Evolutionary conservation across 371 early-diverging fungal species (phyloP).

Genomic region (Syncephalastrum monosporum): DNA sequence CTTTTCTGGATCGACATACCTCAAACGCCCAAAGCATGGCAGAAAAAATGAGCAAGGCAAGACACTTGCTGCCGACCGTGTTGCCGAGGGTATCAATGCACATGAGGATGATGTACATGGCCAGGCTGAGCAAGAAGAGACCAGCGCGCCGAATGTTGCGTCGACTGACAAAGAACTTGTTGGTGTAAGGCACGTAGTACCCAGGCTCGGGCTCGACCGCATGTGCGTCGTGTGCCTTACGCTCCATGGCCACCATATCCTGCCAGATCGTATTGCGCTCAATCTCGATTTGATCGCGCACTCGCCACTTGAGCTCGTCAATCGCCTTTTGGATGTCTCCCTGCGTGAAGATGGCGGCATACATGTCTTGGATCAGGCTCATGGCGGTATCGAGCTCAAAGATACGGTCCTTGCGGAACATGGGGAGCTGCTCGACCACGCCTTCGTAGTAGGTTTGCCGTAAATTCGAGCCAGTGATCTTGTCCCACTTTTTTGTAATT

Average conservation of each 20-base stretch:
- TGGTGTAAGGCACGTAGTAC: slow-evolving; percentile 30
- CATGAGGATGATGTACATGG: slow-evolving; percentile 55
- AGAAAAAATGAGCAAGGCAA: slow-evolving; percentile 62
- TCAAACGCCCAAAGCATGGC: slow-evolving; percentile 70
- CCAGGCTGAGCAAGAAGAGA: slow-evolving; percentile 37
- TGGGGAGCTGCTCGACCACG: slow-evolving; percentile 53
- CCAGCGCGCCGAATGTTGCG: slow-evolving; percentile 12
- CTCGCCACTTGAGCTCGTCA: slow-evolving; percentile 56
- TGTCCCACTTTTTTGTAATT: slow-evolving; percentile 94
- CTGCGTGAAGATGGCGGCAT: slow-evolving; percentile 54
- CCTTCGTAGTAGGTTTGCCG: slow-evolving; percentile 41
- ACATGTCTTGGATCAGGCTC: slow-evolving; percentile 45
- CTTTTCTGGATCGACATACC: slow-evolving; percentile 28
- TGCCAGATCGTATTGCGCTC: slow-evolving; percentile 82
- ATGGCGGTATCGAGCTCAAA: slow-evolving; percentile 37
- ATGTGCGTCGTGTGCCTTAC: slow-evolving; percentile 45
- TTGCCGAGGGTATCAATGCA: slow-evolving; percentile 51
- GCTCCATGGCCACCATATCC: slow-evolving; percentile 74
- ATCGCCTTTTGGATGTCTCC: slow-evolving; percentile 51
- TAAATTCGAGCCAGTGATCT: slow-evolving; percentile 61
- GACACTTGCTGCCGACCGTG: slow-evolving; percentile 55
- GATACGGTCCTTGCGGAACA: slow-evolving; percentile 31
- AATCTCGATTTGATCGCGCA: slow-evolving; percentile 73
- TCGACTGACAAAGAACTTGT: background rate
- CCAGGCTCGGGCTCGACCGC: slow-evolving; percentile 29